Conservation (phyloP, 1,284 basidiomycete genomes). For the Irpex sp. region DNA sequence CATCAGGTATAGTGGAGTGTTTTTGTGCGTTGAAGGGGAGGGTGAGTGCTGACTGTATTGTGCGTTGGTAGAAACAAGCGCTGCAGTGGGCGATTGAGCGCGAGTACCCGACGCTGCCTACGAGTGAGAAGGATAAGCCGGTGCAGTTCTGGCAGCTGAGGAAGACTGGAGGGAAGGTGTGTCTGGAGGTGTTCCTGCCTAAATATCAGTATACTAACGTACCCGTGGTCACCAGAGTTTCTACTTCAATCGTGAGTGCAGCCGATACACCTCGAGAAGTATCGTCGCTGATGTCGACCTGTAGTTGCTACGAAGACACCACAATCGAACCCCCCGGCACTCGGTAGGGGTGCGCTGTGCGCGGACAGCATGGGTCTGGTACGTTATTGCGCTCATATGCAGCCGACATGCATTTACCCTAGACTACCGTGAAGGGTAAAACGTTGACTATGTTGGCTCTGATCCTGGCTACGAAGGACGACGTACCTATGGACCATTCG, state of each 20-base stretch:
- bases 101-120: conserved; percentile 73
- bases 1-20: conserved; percentile 56
- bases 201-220: not conserved
- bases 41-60: too few relatives aligned
- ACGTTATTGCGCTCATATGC: conserved; percentile 12
- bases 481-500: conserved; percentile 52
- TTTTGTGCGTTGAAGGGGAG: too few relatives aligned
- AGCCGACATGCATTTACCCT: too few relatives aligned
- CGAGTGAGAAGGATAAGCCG: conserved; percentile 60
- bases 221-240: conserved; percentile 36
- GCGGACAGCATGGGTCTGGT: conserved; percentile 87
- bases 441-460: conserved; percentile 80
- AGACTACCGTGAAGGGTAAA: conserved; percentile 55
- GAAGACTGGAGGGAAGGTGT: conserved; percentile 50
- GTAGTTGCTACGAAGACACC: conserved; percentile 79
- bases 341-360: conserved; percentile 82
- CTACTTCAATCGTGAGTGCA: conserved; percentile 61
- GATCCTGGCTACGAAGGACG: conserved; percentile 70
- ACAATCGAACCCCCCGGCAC: conserved; percentile 55
- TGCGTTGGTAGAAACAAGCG: conserved; percentile 55
- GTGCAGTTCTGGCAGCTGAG: conserved; percentile 86
- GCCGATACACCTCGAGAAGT: not conserved
- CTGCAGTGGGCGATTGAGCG: conserved; percentile 76
- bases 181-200: conserved; percentile 13
- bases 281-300: not conserved